Evolutionary conservation across 176 grass and related monocot genomes (phyloP).

Genomic region (Aegilops umbellulata): DNA sequence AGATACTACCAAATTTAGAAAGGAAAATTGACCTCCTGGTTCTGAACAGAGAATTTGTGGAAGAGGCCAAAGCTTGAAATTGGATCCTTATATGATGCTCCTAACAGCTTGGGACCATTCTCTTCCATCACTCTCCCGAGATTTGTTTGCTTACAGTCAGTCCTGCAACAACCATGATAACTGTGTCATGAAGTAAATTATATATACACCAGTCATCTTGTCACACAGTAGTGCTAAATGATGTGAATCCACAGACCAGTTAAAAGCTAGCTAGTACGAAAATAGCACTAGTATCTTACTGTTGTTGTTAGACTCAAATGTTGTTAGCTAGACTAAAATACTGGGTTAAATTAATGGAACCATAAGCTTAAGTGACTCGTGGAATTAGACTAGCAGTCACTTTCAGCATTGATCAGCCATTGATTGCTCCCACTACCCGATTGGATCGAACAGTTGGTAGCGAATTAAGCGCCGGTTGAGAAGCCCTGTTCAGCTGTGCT

Average conservation of each 20-base stretch:
- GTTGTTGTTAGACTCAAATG: too few relatives aligned
- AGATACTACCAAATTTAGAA: not conserved
- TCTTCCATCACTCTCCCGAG: slow-evolving; percentile 82
- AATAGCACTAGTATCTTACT: too few relatives aligned
- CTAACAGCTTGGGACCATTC: slow-evolving; percentile 61
- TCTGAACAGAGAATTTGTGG: slow-evolving; percentile 49
- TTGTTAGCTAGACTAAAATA: too few relatives aligned
- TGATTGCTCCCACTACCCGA: not conserved
- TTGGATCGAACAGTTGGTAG: not conserved
- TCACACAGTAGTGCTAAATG: too few relatives aligned
- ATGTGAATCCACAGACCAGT: too few relatives aligned
- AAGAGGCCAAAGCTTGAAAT: slow-evolving; percentile 65
- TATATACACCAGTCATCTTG: too few relatives aligned
- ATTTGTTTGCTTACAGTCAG: slow-evolving; percentile 65
- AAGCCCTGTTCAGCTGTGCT: too few relatives aligned
- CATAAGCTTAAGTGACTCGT: not conserved
- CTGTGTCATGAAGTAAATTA: not conserved
- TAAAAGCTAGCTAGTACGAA: too few relatives aligned
- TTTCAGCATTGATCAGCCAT: not conserved
- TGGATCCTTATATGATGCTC: slow-evolving; percentile 73
- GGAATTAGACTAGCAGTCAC: not conserved
- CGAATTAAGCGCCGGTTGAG: not conserved
- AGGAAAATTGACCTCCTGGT: slow-evolving; percentile 62
- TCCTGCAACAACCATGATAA: slow-evolving; percentile 37
- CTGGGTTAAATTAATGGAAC: not conserved